Conservation (phyloP, 768 basidiomycete genomes). For the Suillus subalutaceus region DNA sequence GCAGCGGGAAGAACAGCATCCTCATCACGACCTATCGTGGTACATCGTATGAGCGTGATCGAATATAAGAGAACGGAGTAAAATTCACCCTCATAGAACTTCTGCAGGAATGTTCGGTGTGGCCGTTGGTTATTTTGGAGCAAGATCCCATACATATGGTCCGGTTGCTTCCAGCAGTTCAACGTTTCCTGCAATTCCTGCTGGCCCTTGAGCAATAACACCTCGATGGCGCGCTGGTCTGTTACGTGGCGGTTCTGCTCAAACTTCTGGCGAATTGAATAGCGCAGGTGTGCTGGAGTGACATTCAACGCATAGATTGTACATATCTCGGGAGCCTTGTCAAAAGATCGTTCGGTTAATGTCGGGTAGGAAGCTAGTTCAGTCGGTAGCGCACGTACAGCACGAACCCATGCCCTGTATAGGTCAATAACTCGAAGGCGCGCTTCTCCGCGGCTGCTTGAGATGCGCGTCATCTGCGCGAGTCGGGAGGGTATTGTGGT, state of each 20-base stretch:
- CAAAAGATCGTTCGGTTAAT: conserved; percentile 8
- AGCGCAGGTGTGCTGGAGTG: conserved; percentile 76
- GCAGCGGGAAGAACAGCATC: conserved; percentile 72
- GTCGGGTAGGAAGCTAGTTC: conserved; percentile 9
- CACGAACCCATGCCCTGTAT: conserved; percentile 93
- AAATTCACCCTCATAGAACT: conserved; percentile 78
- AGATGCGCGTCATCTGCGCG: conserved; percentile 68
- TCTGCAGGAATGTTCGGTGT: conserved; percentile 71
- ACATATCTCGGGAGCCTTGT: conserved; percentile 89
- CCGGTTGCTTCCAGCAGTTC: conserved; percentile 91
- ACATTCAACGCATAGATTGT: conserved; percentile 80
- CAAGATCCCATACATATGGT: conserved; percentile 76
- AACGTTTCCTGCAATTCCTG: conserved; percentile 94
- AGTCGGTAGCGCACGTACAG: conserved; percentile 55
- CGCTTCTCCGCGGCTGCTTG: conserved; percentile 58
- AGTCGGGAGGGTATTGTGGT: conserved; percentile 91
- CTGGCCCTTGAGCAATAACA: conserved; percentile 80
- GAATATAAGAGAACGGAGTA: background rate
- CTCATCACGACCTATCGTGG: conserved; percentile 69
- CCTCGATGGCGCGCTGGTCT: conserved; percentile 81
- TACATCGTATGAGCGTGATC: background rate
- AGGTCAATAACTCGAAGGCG: conserved; percentile 70
- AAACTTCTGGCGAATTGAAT: conserved; percentile 83
- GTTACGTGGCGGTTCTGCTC: conserved; percentile 84
- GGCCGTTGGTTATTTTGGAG: conserved; percentile 51